Percentiles rank a stretch among this genome's conserved stretches.
Evolutionary conservation across 2,329 filamentous ascomycete species (phyloP).

Genomic region (Xenosphaeropsis pyriputrescens): DNA sequence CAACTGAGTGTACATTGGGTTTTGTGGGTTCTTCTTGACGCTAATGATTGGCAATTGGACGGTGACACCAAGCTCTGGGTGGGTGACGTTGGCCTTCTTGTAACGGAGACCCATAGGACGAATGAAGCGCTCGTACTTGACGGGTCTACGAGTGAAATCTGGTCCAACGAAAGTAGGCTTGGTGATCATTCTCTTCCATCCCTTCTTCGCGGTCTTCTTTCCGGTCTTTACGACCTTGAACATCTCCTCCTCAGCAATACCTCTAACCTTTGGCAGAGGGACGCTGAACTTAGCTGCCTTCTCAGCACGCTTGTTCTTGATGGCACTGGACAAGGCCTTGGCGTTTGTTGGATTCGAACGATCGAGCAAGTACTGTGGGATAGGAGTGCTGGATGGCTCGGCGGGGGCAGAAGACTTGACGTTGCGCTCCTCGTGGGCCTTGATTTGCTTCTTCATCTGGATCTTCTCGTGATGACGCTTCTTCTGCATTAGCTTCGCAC

Average conservation of each 20-base stretch:
- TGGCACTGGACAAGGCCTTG: conserved; percentile 60
- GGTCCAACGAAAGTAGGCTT: conserved; percentile 76
- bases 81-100: conserved; percentile 59
- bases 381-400: conserved; percentile 65
- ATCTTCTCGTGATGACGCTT: conserved; percentile 96
- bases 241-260: conserved; percentile 93
- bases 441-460: conserved; percentile 91
- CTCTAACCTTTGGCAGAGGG: conserved; percentile 84
- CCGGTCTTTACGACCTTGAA: conserved; percentile 95
- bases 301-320: conserved; percentile 86
- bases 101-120: conserved; percentile 65
- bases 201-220: conserved; percentile 84
- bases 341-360: conserved; percentile 41
- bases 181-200: conserved; percentile 55
- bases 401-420: conserved; percentile 71
- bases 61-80: conserved; percentile 72
- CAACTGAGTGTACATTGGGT: conserved; percentile 81
- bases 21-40: conserved; percentile 78
- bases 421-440: conserved; percentile 89
- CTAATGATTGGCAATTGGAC: conserved; percentile 67
- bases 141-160: conserved; percentile 79
- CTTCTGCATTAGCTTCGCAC: conserved; percentile 88
- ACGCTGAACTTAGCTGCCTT: conserved; percentile 91
- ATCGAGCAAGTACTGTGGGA: conserved; percentile 90
- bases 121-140: conserved; percentile 62